Evolutionary conservation across 352 stramenopile genomes (phyloP).

Genomic region (Hyaloperonospora arabidopsidis): DNA sequence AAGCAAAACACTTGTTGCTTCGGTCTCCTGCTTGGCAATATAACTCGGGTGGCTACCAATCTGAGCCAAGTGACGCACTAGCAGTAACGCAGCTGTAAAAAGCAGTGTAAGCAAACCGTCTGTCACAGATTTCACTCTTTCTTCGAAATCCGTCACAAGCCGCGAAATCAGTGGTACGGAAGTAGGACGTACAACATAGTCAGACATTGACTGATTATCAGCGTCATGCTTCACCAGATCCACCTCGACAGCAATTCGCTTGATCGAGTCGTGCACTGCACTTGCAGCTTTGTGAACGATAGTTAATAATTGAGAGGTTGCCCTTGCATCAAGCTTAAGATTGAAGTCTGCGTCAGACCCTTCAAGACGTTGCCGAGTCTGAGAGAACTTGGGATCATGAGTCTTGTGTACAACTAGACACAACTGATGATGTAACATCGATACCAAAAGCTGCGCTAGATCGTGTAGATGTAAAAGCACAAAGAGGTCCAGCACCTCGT

Average conservation of each 20-base stretch:
- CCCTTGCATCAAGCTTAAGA: slow-evolving; percentile 16
- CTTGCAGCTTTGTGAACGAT: slow-evolving; percentile 21
- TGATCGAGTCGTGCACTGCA: slow-evolving; percentile 18
- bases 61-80: slow-evolving; percentile 43
- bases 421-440: slow-evolving; percentile 69
- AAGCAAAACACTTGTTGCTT: slow-evolving; percentile 15
- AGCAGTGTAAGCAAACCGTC: slow-evolving; percentile 35
- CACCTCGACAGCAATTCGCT: slow-evolving; percentile 10
- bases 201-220: slow-evolving; percentile 8
- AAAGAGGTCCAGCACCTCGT: slow-evolving; percentile 43
- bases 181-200: background rate
- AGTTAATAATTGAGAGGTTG: slow-evolving; percentile 21
- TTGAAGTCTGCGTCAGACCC: slow-evolving; percentile 10
- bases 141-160: slow-evolving; percentile 25
- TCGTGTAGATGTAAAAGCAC: slow-evolving; percentile 40
- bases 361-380: slow-evolving; percentile 37
- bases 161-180: slow-evolving; percentile 24
- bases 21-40: slow-evolving; percentile 5
- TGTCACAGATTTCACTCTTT: slow-evolving; percentile 23
- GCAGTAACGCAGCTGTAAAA: slow-evolving; percentile 40
- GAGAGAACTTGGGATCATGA: slow-evolving; percentile 47
- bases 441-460: slow-evolving; percentile 53
- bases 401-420: slow-evolving; percentile 54
- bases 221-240: slow-evolving; percentile 9
- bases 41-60: slow-evolving; percentile 8